A percentile compares a stretch with the other conserved stretches of the same genome.
Evolutionary conservation across 176 grass and related monocot species (phyloP).

Genomic region (Oryza rufipogon): DNA sequence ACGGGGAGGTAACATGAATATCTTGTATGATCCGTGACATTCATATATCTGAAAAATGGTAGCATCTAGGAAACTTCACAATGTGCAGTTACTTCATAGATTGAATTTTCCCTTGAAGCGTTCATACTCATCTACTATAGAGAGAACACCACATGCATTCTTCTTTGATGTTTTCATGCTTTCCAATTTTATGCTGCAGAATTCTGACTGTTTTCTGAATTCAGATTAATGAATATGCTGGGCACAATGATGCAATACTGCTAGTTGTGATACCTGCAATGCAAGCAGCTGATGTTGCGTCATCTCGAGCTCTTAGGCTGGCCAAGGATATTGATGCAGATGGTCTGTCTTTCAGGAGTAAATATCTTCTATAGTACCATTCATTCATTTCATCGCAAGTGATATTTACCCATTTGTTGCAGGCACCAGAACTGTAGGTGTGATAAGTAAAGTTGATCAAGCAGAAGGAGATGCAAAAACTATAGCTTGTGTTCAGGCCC

Average conservation of each 20-base stretch:
- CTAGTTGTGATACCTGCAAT: conserved; percentile 83
- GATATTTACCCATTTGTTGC: conserved; percentile 20
- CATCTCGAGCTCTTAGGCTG: conserved; percentile 81
- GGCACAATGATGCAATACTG: conserved; percentile 90
- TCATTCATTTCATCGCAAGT: background rate
- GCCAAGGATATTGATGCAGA: conserved; percentile 94
- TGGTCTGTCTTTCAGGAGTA: conserved; percentile 56
- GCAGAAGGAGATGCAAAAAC: conserved; percentile 74
- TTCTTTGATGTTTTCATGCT: conserved; percentile 13
- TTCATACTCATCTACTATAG: conserved; percentile 3
- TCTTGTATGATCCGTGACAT: too few relatives aligned
- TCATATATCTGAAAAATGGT: background rate
- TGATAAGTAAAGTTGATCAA: conserved; percentile 95
- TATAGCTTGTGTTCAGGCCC: conserved; percentile 75
- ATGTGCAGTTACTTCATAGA: conserved; percentile 2
- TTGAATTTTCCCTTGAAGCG: conserved; percentile 2
- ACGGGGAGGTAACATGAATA: background rate
- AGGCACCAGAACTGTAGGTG: conserved; percentile 96
- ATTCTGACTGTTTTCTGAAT: conserved; percentile 40
- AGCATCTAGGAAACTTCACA: background rate
- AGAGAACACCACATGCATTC: background rate
- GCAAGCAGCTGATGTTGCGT: conserved; percentile 81
- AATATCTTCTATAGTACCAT: conserved; percentile 10
- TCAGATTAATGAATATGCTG: conserved; percentile 84
- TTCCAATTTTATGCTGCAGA: background rate